A percentile compares a stretch with the other conserved stretches of the same genome.
Evolutionary conservation across 2,329 filamentous ascomycete genomes (phyloP).

Genomic region (Arthrobotrys pseudoclavata): DNA sequence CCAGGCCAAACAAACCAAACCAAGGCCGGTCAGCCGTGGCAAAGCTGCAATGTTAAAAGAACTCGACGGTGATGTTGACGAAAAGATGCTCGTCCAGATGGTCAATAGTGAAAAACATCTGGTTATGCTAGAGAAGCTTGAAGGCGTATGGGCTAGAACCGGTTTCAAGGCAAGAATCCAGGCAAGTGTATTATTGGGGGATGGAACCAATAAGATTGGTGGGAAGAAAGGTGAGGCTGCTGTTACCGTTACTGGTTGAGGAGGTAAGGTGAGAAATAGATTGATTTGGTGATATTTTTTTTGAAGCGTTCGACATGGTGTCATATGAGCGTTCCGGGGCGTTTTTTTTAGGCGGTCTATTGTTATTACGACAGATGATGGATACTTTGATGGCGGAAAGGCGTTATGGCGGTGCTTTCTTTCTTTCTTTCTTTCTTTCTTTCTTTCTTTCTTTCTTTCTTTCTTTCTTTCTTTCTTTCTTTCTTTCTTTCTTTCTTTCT

Average conservation of each 20-base stretch:
- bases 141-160: conserved; percentile 34
- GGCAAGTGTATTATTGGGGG: conserved; percentile 20
- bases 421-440: background rate
- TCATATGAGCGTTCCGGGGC: background rate
- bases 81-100: conserved; percentile 44
- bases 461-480: background rate
- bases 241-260: background rate
- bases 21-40: background rate
- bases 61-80: conserved; percentile 31
- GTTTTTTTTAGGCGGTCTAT: background rate
- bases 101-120: conserved; percentile 54
- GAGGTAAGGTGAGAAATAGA: background rate
- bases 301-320: background rate
- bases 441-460: background rate
- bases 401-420: background rate
- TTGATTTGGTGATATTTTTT: background rate
- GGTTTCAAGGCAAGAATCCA: conserved; percentile 36
- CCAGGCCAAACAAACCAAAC: background rate
- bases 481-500: too few relatives aligned
- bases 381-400: background rate
- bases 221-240: background rate
- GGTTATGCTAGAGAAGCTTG: conserved; percentile 54
- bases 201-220: background rate
- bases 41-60: conserved; percentile 12
- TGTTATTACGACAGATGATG: background rate